phyloP scores from a whole-genome alignment of 371 early-diverging fungal genomes.

The Lichtheimia ramosa region DNA sequence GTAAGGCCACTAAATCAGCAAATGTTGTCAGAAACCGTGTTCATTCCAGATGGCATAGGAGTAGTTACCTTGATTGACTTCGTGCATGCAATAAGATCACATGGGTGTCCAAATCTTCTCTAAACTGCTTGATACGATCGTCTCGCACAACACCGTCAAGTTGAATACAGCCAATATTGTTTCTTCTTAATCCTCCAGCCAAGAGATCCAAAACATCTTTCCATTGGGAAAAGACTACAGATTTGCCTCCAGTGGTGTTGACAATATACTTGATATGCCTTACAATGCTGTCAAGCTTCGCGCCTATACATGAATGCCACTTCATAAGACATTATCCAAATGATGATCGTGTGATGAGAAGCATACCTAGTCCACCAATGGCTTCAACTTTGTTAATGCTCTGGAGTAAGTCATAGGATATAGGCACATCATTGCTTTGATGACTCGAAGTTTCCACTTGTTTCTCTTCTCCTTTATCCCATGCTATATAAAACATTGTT shows the following conservation, averaged over 20 bases:
- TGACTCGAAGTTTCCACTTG: background rate
- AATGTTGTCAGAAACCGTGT: background rate
- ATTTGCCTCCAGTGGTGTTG: constrained; percentile 47
- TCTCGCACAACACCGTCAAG: constrained; percentile 20
- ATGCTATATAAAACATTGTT: background rate
- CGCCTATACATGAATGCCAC: constrained; percentile 14
- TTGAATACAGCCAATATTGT: constrained; percentile 52
- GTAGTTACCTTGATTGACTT: constrained; percentile 45
- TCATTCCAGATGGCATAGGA: too few relatives aligned
- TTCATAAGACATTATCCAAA: too few relatives aligned
- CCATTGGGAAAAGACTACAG: constrained; percentile 75
- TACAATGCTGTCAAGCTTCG: constrained; percentile 66
- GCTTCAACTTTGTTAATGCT: background rate
- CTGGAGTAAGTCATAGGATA: background rate
- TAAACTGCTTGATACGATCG: constrained; percentile 33
- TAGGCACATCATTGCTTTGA: background rate
- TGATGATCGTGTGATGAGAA: too few relatives aligned
- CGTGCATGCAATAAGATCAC: constrained; percentile 54
- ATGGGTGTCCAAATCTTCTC: constrained; percentile 34
- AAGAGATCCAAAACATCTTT: constrained; percentile 56
- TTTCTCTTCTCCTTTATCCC: background rate
- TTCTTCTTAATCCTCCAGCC: constrained; percentile 41
- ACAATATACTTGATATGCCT: constrained; percentile 58
- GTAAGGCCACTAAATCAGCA: constrained; percentile 33
- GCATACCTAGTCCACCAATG: constrained; percentile 2